Evolutionary conservation across 768 basidiomycete species (phyloP), one percentile per base, ranked within the genome.

Genomic region (Collybiopsis luxurians): DNA sequence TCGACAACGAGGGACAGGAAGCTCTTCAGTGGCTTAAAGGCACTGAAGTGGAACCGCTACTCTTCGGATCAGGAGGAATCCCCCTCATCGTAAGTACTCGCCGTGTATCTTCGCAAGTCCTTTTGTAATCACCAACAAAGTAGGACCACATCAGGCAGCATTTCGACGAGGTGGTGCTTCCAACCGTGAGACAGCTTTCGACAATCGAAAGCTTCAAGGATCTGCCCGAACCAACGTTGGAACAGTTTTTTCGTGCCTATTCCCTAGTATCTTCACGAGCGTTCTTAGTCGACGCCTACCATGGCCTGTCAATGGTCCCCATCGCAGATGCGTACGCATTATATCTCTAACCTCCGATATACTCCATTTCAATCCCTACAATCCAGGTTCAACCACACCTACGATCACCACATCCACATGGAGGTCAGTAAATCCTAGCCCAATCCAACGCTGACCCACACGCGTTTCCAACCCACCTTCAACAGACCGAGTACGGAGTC

Each of bases 261-360:
- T 73, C 75, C 1, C 78, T 94, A 31, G 89, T 95, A 50, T 89
- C 86, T 2, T 89, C 91, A 3, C 79, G 93, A 38, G 87, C 91
- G 2, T 95, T 95, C 71, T 74, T 90, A 58, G 83, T 93, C 59
- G 93, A 95, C 69, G 78, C 82, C 6, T 94, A 84, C 66, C 91
- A 92, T 66, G 84, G 84, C 5, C 73, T 95, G 17, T 80, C 88
- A 1, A 88, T 96, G 80, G 89, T 92, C 19, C 92, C 93, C 3
- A 80, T 93, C 60, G 90, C 90, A 30, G 93, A 95, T 72, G 80
- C 80, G 89, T 91, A 66, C 69, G 86, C 38, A 12, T 11, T 36
- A 42, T 2, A 24, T 24, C n/a, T n/a, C 10, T 13, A 17, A 36
- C 6, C 17, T 12, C 45, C n/a, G n/a, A n/a, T n/a, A n/a, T n/a